phyloP scores from a whole-genome alignment of 2,329 filamentous ascomycete genomes.

The Aspergillus sp. region DNA sequence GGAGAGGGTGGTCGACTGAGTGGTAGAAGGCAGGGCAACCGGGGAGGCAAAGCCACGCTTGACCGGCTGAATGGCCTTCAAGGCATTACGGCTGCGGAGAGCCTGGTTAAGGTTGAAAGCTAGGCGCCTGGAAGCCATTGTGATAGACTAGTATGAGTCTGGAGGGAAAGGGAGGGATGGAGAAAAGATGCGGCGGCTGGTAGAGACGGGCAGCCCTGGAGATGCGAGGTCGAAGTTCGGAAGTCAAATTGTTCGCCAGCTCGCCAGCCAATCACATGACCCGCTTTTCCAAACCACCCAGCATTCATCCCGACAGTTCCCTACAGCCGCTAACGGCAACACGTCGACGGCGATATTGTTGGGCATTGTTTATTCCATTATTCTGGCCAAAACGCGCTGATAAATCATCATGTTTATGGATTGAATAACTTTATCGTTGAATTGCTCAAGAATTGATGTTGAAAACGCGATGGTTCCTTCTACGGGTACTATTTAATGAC shows the following conservation, averaged over 20 bases:
- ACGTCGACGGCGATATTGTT: too few species aligned
- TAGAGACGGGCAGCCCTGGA: conserved; percentile 24
- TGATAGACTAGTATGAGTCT: conserved; percentile 26
- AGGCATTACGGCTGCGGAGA: conserved; percentile 80
- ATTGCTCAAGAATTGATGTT: too few species aligned
- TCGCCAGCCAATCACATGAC: conserved; percentile 42
- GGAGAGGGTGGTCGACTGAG: conserved; percentile 90
- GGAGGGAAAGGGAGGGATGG: conserved; percentile 46
- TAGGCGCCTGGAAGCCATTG: conserved; percentile 96
- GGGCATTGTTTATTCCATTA: too few species aligned
- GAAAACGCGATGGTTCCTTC: too few species aligned
- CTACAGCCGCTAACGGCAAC: conserved; percentile 7
- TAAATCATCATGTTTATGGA: too few species aligned
- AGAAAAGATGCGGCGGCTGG: conserved; percentile 35
- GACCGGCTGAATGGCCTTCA: conserved; percentile 71
- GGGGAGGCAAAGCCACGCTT: conserved; percentile 88
- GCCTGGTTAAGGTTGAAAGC: conserved; percentile 89
- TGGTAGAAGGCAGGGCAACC: conserved; percentile 67
- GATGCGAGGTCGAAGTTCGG: conserved; percentile 38
- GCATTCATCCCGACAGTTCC: conserved; percentile 30
- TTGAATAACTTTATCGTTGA: too few species aligned
- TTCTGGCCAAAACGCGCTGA: too few species aligned
- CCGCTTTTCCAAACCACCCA: conserved; percentile 34
- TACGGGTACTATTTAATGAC: too few species aligned
- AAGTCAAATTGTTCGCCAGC: conserved; percentile 42